Evolutionary conservation across 169 alveolate genomes (phyloP).

Genomic region (Cryptosporidium sp.): DNA sequence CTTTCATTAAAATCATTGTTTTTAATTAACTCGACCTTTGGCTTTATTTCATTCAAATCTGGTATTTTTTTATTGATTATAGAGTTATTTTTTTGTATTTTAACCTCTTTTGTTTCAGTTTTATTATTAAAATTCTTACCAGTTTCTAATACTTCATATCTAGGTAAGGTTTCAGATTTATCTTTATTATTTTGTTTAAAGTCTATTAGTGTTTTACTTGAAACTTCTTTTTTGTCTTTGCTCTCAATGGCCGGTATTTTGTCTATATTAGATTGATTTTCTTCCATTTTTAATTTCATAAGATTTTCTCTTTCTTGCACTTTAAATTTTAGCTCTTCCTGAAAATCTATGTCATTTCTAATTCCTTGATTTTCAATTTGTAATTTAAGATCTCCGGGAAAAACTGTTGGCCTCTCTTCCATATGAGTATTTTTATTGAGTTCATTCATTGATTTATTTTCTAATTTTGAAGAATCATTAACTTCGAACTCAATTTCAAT

Average conservation of each 20-base stretch:
- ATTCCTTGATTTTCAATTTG: neutral
- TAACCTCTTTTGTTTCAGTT: neutral
- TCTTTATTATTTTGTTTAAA: neutral
- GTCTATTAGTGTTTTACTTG: neutral
- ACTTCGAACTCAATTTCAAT: neutral
- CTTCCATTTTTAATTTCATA: neutral
- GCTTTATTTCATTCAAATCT: neutral
- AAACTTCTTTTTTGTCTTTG: neutral
- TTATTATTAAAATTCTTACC: neutral
- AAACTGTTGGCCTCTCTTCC: neutral
- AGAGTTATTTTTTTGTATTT: neutral
- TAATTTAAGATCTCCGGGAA: neutral
- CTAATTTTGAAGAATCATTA: neutral
- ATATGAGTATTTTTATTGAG: neutral
- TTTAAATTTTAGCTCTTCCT: slow-evolving; percentile 8
- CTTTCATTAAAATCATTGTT: neutral
- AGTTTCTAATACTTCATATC: neutral
- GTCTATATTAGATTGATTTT: too few relatives aligned
- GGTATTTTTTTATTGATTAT: neutral
- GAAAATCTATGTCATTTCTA: neutral
- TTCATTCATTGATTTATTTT: neutral
- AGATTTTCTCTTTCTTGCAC: slow-evolving; percentile 5
- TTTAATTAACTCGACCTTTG: neutral
- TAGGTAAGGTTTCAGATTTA: neutral
- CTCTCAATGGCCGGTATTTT: neutral